Evolutionary conservation across 805 yeast genomes (phyloP).

Genomic region (Komagataella pastoris): DNA sequence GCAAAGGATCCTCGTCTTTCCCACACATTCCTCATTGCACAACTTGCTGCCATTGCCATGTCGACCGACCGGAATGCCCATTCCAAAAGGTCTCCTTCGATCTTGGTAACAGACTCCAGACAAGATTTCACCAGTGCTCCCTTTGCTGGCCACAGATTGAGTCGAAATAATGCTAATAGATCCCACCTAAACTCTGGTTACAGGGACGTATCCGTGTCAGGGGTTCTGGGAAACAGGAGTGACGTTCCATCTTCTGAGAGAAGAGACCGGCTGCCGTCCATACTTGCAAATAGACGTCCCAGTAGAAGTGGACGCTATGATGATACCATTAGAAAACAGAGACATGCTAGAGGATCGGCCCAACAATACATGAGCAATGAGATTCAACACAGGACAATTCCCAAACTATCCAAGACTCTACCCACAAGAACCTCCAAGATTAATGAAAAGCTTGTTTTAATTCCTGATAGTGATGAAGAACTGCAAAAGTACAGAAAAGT

Average conservation of each 20-base stretch:
- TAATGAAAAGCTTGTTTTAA: slow-evolving; percentile 73
- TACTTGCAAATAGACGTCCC: slow-evolving; percentile 3
- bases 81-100: slow-evolving; percentile 85
- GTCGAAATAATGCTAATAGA: not conserved
- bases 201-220: slow-evolving; percentile 72
- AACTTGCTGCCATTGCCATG: not conserved
- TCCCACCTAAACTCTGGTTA: slow-evolving; percentile 24
- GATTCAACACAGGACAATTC: slow-evolving; percentile 15
- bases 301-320: not conserved
- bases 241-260: slow-evolving; percentile 80
- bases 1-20: not conserved
- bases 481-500: slow-evolving; percentile 3
- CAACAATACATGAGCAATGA: slow-evolving; percentile 5
- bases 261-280: slow-evolving; percentile 24
- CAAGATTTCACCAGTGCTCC: slow-evolving; percentile 49
- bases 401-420: slow-evolving; percentile 38
- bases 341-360: slow-evolving; percentile 3
- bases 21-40: not conserved
- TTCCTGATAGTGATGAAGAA: slow-evolving; percentile 45
- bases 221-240: slow-evolving; percentile 61
- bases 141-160: slow-evolving; percentile 55
- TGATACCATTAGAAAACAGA: not conserved
- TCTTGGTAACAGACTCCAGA: slow-evolving; percentile 83
- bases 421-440: slow-evolving; percentile 76
- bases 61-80: slow-evolving; percentile 25